A percentile compares a stretch with the other conserved stretches of the same genome.
phyloP scores from a whole-genome alignment of 2,329 filamentous ascomycete species.

The Epichloe scottii region DNA sequence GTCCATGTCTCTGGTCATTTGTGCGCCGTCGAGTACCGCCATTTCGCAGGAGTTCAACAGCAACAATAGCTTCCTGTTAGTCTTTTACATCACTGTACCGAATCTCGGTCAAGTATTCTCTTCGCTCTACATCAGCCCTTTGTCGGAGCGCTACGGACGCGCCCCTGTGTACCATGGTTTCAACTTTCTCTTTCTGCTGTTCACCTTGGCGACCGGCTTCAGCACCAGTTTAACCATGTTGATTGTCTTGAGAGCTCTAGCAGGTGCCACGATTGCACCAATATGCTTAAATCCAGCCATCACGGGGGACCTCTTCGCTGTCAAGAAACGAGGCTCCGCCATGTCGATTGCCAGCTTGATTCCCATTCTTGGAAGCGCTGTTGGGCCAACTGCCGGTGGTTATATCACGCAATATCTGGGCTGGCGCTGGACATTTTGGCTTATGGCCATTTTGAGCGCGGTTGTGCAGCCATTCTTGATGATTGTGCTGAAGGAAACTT shows the following conservation, averaged over 20 bases:
- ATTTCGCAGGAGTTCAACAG: no score
- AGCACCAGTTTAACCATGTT: neutral
- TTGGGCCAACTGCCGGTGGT: neutral
- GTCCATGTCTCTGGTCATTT: no score
- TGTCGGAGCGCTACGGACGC: constrained; percentile 1
- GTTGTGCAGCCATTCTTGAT: no score
- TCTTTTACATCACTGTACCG: no score
- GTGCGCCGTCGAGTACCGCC: no score
- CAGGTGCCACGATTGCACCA: neutral
- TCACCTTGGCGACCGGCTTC: neutral
- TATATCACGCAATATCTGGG: neutral
- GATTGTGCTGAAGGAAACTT: neutral
- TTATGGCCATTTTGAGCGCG: neutral
- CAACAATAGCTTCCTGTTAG: no score
- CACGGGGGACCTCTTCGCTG: neutral
- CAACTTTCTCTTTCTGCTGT: neutral
- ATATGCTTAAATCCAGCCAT: no score
- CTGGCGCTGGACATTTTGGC: neutral
- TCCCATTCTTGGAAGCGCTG: neutral
- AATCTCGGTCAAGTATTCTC: no score
- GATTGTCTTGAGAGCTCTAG: neutral
- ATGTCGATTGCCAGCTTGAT: neutral
- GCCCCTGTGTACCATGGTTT: neutral
- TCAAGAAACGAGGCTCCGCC: neutral
- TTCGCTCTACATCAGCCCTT: neutral